These are phyloP conservation scores for Gossypium gossypioides DNA, from an alignment of 441 rosid genomes.

Conservation along the genomic window DNA sequence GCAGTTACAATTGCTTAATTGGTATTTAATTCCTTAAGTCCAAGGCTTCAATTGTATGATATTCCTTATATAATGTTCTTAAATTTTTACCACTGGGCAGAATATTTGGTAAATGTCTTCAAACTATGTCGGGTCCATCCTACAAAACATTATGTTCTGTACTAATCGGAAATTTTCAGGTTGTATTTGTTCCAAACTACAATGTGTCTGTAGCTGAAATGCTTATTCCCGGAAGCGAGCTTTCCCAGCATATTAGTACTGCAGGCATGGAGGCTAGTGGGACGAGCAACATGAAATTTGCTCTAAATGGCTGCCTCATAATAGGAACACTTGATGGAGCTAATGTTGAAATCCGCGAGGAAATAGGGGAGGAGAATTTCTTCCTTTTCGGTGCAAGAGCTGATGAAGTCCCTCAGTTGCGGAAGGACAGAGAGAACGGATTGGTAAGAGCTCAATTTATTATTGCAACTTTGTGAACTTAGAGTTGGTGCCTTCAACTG, in stretches of 20 bases:
- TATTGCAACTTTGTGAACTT: background rate
- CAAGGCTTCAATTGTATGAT: background rate
- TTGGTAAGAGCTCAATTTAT: constrained; percentile 31
- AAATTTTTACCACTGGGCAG: background rate
- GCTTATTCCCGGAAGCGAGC: constrained; percentile 92
- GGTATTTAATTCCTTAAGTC: background rate
- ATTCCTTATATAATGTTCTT: background rate
- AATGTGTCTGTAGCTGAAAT: constrained; percentile 87
- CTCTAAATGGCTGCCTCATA: constrained; percentile 89
- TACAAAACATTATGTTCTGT: background rate
- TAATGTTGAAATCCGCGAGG: constrained; percentile 91
- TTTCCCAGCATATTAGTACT: constrained; percentile 93
- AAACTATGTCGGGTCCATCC: background rate
- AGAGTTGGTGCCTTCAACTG: background rate
- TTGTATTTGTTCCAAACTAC: constrained; percentile 92
- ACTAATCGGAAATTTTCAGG: constrained; percentile 32
- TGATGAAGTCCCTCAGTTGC: constrained; percentile 66
- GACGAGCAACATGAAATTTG: constrained; percentile 94
- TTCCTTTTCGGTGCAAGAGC: constrained; percentile 88
- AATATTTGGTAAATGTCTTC: background rate
- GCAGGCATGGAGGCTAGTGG: constrained; percentile 99
- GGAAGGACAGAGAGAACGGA: constrained; percentile 79
- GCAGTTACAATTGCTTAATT: background rate
- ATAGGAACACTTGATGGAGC: constrained; percentile 95
- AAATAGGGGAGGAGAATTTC: constrained; percentile 77